Conservation (phyloP, 768 basidiomycete species). For the Xanthoconium stramineum region DNA sequence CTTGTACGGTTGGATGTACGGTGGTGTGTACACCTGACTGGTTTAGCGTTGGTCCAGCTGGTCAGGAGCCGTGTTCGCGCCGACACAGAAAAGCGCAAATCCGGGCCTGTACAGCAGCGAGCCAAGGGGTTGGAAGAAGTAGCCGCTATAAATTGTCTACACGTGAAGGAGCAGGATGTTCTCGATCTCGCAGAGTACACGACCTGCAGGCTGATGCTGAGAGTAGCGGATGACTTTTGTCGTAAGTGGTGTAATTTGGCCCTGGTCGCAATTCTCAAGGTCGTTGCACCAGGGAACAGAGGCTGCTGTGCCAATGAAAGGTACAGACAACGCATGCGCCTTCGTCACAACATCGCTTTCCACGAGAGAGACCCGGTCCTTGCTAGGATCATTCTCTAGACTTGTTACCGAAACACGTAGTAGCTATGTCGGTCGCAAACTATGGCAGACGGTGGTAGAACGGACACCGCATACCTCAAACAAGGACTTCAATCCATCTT, state of each 20-base stretch:
- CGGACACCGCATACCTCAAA: conserved; percentile 68
- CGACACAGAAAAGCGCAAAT: not conserved
- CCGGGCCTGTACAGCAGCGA: conserved; percentile 1
- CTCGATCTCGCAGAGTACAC: conserved; percentile 46
- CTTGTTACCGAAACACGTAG: not conserved
- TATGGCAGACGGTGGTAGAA: conserved; percentile 63
- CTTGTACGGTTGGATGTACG: conserved; percentile 51
- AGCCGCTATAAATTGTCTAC: conserved; percentile 55
- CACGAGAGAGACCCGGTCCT: conserved; percentile 6
- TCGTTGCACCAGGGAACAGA: conserved; percentile 33
- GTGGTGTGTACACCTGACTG: conserved; percentile 57
- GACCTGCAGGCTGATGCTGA: conserved; percentile 44
- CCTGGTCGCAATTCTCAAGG: not conserved
- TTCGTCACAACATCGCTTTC: conserved; percentile 30
- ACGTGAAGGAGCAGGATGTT: conserved; percentile 53
- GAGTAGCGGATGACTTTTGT: conserved; percentile 46
- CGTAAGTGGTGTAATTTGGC: conserved; percentile 37
- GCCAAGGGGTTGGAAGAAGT: conserved; percentile 40
- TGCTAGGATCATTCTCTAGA: conserved; percentile 22
- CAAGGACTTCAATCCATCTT: conserved; percentile 49
- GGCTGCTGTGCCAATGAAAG: conserved; percentile 56
- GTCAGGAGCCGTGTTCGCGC: conserved; percentile 39
- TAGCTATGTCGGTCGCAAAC: conserved; percentile 35
- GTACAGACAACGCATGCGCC: conserved; percentile 50
- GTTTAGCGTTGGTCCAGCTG: conserved; percentile 47